Base-by-base conservation (phyloP, 73 alveolate genomes). In the Symbiodinium natans region DNA sequence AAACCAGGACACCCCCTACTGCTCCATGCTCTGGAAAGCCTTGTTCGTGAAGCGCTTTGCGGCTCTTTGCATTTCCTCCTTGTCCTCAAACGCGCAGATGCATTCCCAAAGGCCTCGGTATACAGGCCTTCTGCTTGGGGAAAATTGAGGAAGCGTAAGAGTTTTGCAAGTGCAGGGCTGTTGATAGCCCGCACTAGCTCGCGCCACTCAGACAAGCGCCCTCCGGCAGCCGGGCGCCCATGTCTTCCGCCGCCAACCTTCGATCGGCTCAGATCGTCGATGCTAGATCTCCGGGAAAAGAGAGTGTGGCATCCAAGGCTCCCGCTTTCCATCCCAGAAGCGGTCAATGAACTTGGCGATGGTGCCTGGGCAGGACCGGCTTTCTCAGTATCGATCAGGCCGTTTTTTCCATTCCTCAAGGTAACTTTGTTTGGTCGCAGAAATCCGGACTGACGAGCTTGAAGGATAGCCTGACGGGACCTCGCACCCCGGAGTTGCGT, bases 21-120 rank as follows among this genome's bases (percentile, higher is more conserved):
- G 59, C 21, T 13, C 59, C 59, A 46, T 9, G 13, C 59, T 46
- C 21, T 46, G 13, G 13, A 6, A 27, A 23, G 80, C 80, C 80
- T 63, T 63, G 80, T 63, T 63, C 38, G 80, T 63, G 80, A 63
- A 63, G 80, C 80, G 80, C 33, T 63, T 63, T 11, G 80, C 80
- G 19, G 80, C 80, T 29, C 36, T 63, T 29, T 63, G 80, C 80
- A 63, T 63, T n/a, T 63, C 80, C 40, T 63, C 80, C 80, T 63
- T 63, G 36, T 63, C 80, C 38, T 23, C 80, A 63, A 2, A 29
- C 36, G 19, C 80, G 13, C 80, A n/a, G 33, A 63, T 63, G 36
- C 38, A 63, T 25, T 63, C 80, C 80, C 80, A 63, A 27, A 63
- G 80, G 19, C 80, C 80, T 63, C 0, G 40, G 15, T 9, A n/a